A percentile compares a stretch with the other conserved stretches of the same genome.
Conservation (phyloP, 768 basidiomycete genomes). For the Dioszegia crocea region DNA sequence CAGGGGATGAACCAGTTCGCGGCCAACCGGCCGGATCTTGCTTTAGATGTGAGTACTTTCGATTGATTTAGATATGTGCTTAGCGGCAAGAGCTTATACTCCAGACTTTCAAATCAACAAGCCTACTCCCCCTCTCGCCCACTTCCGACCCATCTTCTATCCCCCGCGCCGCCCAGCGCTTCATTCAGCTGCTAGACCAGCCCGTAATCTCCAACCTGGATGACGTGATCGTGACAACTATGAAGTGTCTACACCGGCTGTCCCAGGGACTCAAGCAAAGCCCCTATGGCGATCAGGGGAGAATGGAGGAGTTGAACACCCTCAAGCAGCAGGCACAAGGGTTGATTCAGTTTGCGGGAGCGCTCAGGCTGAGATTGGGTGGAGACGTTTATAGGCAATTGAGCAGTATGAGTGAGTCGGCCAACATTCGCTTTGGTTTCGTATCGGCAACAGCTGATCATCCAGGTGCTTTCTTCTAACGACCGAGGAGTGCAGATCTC, state of each 20-base stretch:
- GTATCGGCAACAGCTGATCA: background rate
- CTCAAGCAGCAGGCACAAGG: constrained; percentile 25
- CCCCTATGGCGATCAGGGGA: constrained; percentile 61
- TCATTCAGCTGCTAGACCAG: constrained; percentile 71
- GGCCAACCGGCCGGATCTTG: constrained; percentile 66
- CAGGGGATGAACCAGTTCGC: constrained; percentile 75
- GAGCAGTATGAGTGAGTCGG: constrained; percentile 23
- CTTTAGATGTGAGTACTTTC: constrained; percentile 66
- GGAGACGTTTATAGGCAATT: constrained; percentile 25
- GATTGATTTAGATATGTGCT: too few species aligned
- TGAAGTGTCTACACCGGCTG: constrained; percentile 82
- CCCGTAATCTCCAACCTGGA: constrained; percentile 84
- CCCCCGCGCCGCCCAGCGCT: constrained; percentile 79
- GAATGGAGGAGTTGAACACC: constrained; percentile 64
- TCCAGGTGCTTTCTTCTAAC: background rate
- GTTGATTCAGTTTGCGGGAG: constrained; percentile 33
- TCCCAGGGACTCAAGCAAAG: constrained; percentile 73
- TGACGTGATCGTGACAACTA: constrained; percentile 77
- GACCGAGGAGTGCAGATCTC: too few species aligned
- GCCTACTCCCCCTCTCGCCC: constrained; percentile 67
- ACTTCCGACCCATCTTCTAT: constrained; percentile 79
- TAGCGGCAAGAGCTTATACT: too few species aligned
- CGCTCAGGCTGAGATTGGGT: constrained; percentile 36
- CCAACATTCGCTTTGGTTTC: background rate
- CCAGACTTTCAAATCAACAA: constrained; percentile 80